Conservation (phyloP, 2,329 filamentous ascomycete genomes). For the Pseudogymnoascus sp. region DNA sequence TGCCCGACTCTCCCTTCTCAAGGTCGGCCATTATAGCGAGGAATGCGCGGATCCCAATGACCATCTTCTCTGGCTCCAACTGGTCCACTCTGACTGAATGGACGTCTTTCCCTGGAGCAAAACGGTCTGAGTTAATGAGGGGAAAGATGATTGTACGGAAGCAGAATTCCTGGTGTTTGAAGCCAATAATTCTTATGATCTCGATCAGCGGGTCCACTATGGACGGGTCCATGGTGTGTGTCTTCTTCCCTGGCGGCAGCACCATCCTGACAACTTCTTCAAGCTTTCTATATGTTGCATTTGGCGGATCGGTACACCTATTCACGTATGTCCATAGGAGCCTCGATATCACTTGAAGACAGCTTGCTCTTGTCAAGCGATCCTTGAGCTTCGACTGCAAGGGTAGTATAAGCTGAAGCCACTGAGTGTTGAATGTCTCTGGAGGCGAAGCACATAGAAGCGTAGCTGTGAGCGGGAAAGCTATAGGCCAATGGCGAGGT, state of each 20-base stretch:
- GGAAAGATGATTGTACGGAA: conserved; percentile 92
- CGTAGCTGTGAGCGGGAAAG: conserved; percentile 82
- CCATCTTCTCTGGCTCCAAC: conserved; percentile 90
- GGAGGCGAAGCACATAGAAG: conserved; percentile 81
- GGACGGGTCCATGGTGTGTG: conserved; percentile 75
- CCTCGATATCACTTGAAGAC: conserved; percentile 82
- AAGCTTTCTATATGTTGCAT: conserved; percentile 66
- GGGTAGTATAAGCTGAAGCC: conserved; percentile 73
- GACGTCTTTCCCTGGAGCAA: conserved; percentile 54
- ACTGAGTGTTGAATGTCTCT: conserved; percentile 78
- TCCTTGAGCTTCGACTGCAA: conserved; percentile 82
- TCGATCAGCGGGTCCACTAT: conserved; percentile 88
- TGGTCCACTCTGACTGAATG: conserved; percentile 80
- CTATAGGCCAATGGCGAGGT: conserved; percentile 82
- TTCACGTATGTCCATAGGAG: conserved; percentile 94
- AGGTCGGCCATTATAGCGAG: conserved; percentile 88
- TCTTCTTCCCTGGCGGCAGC: conserved; percentile 71
- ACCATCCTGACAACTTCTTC: conserved; percentile 86
- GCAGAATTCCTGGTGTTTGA: conserved; percentile 87
- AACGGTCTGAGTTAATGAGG: conserved; percentile 86
- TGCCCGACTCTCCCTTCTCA: conserved; percentile 71
- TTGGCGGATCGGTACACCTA: conserved; percentile 62
- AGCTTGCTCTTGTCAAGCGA: conserved; percentile 66
- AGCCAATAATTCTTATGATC: conserved; percentile 89
- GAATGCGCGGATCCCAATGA: conserved; percentile 94